Conservation (phyloP, 179 eudicot species). For the Spergularia azorica region DNA sequence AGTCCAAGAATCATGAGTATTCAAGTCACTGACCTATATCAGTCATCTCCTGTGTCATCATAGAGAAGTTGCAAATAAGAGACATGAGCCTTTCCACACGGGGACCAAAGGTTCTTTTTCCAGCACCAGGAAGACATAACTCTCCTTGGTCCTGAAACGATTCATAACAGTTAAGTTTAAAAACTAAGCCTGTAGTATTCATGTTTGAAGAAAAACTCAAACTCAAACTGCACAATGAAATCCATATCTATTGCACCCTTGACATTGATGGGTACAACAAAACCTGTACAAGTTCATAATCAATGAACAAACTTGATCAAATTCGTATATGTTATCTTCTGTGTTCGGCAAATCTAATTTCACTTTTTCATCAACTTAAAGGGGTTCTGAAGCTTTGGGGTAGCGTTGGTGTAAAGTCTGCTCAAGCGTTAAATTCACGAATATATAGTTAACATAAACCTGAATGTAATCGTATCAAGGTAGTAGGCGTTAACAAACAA, state of each 20-base stretch:
- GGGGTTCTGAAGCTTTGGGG: no score
- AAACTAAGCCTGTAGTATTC: background rate
- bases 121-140: slow-evolving; percentile 25
- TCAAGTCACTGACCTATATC: slow-evolving; percentile 62
- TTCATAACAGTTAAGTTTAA: background rate
- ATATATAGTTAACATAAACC: background rate
- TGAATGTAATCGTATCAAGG: background rate
- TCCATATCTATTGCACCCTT: background rate
- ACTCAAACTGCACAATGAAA: slow-evolving; percentile 4
- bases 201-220: background rate
- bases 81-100: slow-evolving; percentile 77
- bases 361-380: no score
- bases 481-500: background rate
- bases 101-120: slow-evolving; percentile 58
- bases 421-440: slow-evolving; percentile 9
- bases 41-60: slow-evolving; percentile 92
- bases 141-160: slow-evolving; percentile 47
- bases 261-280: no score
- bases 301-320: background rate
- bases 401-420: background rate
- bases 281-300: no score
- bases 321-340: background rate
- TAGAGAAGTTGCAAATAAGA: slow-evolving; percentile 81
- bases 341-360: background rate
- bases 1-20: background rate